Evolutionary conservation across 1,139 yeast species (phyloP), one percentile per base, ranked within the genome.

Genomic region (Yamadazyma diospyri): DNA sequence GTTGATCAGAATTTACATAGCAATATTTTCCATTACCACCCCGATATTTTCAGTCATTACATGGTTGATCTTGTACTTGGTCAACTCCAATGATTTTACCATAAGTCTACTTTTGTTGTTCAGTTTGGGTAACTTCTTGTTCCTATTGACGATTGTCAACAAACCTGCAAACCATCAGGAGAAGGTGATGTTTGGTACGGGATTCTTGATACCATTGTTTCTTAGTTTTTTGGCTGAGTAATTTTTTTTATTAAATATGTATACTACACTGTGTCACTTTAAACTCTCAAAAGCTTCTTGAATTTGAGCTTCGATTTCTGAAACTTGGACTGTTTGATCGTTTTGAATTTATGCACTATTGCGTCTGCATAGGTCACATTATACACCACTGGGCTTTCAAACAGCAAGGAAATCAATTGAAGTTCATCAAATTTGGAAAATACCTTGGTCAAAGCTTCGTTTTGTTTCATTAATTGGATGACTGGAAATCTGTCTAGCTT

Each of bases 61-160:
- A 0, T 76, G 64, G 50, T 30, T 57, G 6, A 34, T 72, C 4
- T 55, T 76, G 23, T 41, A 47, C 19, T 16, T 68, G 9, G 42
- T 69, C 10, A 47, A 52, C 37, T 32, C 48, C 6, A 46, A 51
- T 32, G 59, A 61, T 28, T 61, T 68, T 46, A 59, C 68, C 41
- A 59, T 80, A n/a, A 82, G 80, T 1, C 42, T 67, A 2, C 51
- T 78, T 22, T 56, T 80, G 32, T 53, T 81, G 10, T 77, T 80
- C 43, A 74, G 83, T 37, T 85, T 83, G 5, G 94, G 94, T 5
- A 80, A 87, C 1, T 83, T 83, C 48, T 53, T 82, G 20, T 83
- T 72, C 46, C 85, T 83, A 21, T 83, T 86, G 10, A 65, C 76
- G 39, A 28, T 36, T 2, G 25, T 40, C 10, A 23, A 29, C 6